Evolutionary conservation across 2,329 filamentous ascomycete genomes (phyloP), one percentile per base, ranked within the genome.

Genomic region (Lasiodiplodia gonubiensis): DNA sequence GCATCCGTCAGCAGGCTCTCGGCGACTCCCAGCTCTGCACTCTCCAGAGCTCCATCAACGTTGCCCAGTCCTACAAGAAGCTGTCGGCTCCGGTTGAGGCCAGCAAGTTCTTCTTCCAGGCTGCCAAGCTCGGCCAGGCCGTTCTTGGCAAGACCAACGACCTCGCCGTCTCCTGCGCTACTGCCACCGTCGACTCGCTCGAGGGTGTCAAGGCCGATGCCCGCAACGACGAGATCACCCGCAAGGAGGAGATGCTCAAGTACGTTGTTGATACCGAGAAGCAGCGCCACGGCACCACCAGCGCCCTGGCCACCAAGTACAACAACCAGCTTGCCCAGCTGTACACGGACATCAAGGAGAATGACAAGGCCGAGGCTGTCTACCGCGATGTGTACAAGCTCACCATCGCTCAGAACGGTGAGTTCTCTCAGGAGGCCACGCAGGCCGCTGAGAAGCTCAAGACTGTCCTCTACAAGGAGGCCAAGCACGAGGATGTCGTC

Each of bases 61-160:
- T 67, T 27, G 66, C 66, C 33, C 66, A 54, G 33, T 67, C 66
- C 27, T 67, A 63, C 66, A 25, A 67, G 55, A 67, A 67, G 55
- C 57, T 61, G 1, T 33, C 48, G n/a, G 57, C 48, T 6, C 66
- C 66, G 8, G 77, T 70, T 10, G 74, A 79, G 68, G 74, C 81
- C 4, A 79, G 80, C 63, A 77, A 81, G 53, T 81, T 80, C 69
- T 70, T 68, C 18, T 74, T 69, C 67, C 70, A 72, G 23, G 72
- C 72, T 10, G 73, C 70, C 68, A 72, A 71, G 66, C 69, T 74
- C 35, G 72, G 71, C 52, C 72, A 64, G 51, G 48, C 51, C 8
- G 27, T 68, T 21, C 66, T 68, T 25, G 66, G 66, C 51, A 67
- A 67, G 66, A 7, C 21, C 66, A 61, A 63, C 37, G 66, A 67